A percentile compares a stretch with the other conserved stretches of the same genome.
Evolutionary conservation across 805 yeast genomes (phyloP).

Genomic region (Candida sithepensis): DNA sequence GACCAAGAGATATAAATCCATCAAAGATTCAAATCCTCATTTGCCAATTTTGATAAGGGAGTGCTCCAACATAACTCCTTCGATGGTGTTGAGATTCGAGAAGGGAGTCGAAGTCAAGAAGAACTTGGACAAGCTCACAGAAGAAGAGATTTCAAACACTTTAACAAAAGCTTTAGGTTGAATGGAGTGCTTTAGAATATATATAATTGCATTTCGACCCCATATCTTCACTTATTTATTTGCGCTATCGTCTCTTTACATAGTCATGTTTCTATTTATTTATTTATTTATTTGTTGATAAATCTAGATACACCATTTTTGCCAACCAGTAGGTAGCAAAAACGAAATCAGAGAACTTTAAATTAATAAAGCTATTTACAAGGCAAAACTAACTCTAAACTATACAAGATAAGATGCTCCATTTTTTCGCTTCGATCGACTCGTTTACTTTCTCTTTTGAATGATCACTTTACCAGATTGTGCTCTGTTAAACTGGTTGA

Average conservation of each 20-base stretch:
- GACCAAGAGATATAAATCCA: conserved; percentile 57
- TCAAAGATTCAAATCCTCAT: conserved; percentile 59
- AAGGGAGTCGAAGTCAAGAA: conserved; percentile 49
- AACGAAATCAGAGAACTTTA: background rate
- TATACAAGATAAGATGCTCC: background rate
- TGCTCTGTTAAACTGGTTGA: conserved; percentile 24
- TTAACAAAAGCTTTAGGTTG: conserved; percentile 13
- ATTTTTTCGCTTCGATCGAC: background rate
- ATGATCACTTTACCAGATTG: conserved; percentile 26
- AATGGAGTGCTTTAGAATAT: background rate
- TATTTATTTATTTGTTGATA: background rate
- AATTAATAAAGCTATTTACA: background rate
- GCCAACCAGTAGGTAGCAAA: background rate
- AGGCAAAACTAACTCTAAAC: background rate
- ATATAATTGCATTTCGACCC: background rate
- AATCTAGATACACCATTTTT: background rate
- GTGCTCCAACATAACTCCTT: conserved; percentile 67
- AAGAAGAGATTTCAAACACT: conserved; percentile 40
- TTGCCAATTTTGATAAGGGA: conserved; percentile 79
- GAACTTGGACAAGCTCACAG: conserved; percentile 45
- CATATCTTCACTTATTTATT: background rate
- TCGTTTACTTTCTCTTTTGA: conserved; percentile 20
- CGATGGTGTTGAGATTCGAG: conserved; percentile 69
- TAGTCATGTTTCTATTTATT: background rate
- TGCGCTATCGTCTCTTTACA: background rate